Evolutionary conservation across 2,329 filamentous ascomycete species (phyloP).

Genomic region (Conoideocrella luteorostrata): DNA sequence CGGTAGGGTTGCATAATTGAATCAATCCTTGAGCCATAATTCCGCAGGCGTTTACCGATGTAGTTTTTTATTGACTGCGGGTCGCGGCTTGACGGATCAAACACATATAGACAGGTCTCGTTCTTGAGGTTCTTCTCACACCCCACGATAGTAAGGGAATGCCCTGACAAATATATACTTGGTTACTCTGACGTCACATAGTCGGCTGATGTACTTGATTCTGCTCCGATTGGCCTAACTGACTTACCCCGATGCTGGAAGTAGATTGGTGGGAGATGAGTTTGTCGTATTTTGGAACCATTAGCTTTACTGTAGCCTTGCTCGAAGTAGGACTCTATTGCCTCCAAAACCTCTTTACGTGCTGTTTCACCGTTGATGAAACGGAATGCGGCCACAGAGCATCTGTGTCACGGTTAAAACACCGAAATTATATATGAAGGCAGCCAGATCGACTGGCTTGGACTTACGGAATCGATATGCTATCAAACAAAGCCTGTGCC

Average conservation of each 20-base stretch:
- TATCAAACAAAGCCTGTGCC: conserved; percentile 73
- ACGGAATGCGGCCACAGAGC: conserved; percentile 57
- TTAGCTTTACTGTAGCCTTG: conserved; percentile 37
- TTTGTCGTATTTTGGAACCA: conserved; percentile 58
- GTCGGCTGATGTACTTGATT: too few species aligned
- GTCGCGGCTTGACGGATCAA: conserved; percentile 79
- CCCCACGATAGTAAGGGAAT: conserved; percentile 86
- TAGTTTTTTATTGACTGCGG: conserved; percentile 56
- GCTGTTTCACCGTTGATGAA: conserved; percentile 35
- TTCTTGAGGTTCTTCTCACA: conserved; percentile 65
- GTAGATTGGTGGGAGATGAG: conserved; percentile 76
- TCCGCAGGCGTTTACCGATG: conserved; percentile 39
- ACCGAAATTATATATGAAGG: background rate
- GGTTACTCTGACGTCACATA: conserved; percentile 63
- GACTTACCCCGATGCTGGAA: conserved; percentile 71
- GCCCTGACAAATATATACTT: conserved; percentile 47
- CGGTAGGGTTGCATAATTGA: conserved; percentile 66
- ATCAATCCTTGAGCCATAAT: conserved; percentile 29
- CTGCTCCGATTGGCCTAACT: too few species aligned
- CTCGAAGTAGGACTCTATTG: conserved; percentile 70
- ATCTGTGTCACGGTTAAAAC: conserved; percentile 31
- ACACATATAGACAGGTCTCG: conserved; percentile 67
- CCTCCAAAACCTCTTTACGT: conserved; percentile 53
- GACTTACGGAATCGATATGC: conserved; percentile 58
- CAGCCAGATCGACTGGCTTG: background rate